These are phyloP conservation scores for Pyrenophora seminiperda DNA, from an alignment of 2,329 filamentous ascomycete genomes.

Conservation along the genomic window DNA sequence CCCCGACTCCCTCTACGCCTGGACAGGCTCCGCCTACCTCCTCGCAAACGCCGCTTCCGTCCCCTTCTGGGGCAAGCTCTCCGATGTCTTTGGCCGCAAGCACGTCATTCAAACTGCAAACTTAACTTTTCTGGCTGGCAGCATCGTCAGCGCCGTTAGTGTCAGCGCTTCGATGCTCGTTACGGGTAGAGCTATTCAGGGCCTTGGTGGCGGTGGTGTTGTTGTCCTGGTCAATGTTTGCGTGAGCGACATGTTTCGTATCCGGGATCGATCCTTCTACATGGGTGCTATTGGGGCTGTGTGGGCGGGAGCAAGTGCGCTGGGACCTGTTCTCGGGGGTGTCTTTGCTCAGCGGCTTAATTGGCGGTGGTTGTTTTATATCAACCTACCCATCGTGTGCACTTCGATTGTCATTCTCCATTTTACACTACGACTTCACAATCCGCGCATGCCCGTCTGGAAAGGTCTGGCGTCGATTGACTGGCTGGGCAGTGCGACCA, in stretches of 20 bases:
- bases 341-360: constrained; percentile 52
- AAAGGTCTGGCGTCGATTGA: constrained; percentile 58
- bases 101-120: constrained; percentile 44
- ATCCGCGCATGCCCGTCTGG: constrained; percentile 54
- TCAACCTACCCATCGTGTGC: constrained; percentile 55
- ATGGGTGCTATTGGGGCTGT: constrained; percentile 58
- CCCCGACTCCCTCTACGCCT: constrained; percentile 73
- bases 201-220: constrained; percentile 60
- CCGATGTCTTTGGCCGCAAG: constrained; percentile 48
- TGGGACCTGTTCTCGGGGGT: constrained; percentile 61
- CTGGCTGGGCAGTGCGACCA: constrained; percentile 58
- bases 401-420: constrained; percentile 56
- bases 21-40: constrained; percentile 65
- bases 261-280: constrained; percentile 54
- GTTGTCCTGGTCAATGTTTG: constrained; percentile 59
- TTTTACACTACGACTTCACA: constrained; percentile 59
- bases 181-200: constrained; percentile 59
- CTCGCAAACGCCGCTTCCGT: constrained; percentile 47
- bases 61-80: constrained; percentile 51
- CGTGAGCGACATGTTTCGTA: constrained; percentile 60
- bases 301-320: constrained; percentile 61
- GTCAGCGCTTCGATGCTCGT: constrained; percentile 59
- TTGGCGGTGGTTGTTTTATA: constrained; percentile 60
- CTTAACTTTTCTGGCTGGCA: constrained; percentile 55
- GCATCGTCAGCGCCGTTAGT: constrained; percentile 57